These are phyloP conservation scores for Lolium multiflorum DNA, from an alignment of 176 grass and related monocot genomes.

Conservation along the genomic window DNA sequence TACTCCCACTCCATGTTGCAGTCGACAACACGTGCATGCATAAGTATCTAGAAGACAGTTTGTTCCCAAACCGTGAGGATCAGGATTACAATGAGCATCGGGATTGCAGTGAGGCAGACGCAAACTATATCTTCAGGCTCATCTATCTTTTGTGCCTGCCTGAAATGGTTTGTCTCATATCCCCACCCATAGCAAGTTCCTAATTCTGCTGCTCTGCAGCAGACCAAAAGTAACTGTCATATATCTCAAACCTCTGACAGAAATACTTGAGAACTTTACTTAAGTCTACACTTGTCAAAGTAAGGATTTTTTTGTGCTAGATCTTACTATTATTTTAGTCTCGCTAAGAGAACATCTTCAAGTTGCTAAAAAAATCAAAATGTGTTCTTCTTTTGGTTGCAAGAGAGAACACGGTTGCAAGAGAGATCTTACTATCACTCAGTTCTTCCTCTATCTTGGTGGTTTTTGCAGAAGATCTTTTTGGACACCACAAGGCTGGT, in stretches of 20 bases:
- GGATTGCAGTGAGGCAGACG: background rate
- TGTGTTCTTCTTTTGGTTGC: too few relatives aligned
- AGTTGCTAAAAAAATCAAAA: too few relatives aligned
- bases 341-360: too few relatives aligned
- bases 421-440: background rate
- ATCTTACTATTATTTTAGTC: too few relatives aligned
- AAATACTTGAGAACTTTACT: background rate
- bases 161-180: slow-evolving; percentile 28
- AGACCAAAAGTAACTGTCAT: too few relatives aligned
- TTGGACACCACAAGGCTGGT: background rate
- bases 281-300: background rate
- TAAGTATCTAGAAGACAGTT: slow-evolving; percentile 36
- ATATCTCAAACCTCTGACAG: background rate
- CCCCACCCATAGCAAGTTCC: background rate
- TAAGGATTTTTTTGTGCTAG: background rate
- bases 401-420: too few relatives aligned
- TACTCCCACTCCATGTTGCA: slow-evolving; percentile 42
- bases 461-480: background rate
- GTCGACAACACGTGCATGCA: slow-evolving; percentile 31
- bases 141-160: slow-evolving; percentile 41
- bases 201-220: too few relatives aligned
- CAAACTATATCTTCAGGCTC: slow-evolving; percentile 22
- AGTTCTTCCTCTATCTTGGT: background rate
- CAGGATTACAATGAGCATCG: background rate
- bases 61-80: background rate